Conservation (phyloP, 108 stramenopile genomes). For the Skeletonema tropicum region DNA sequence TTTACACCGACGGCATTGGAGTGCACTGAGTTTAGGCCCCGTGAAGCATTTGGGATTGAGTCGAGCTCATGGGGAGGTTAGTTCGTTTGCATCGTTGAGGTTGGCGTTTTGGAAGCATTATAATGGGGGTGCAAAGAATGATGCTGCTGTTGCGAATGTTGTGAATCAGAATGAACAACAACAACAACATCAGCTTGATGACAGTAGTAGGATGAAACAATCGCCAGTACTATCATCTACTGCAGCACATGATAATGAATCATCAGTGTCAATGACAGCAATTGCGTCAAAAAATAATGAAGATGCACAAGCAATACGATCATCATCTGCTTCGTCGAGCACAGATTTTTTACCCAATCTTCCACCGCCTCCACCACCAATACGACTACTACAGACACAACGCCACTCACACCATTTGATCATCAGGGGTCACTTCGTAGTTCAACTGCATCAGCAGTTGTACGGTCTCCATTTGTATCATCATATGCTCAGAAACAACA, state of each 20-base stretch:
- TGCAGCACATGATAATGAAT: too few relatives aligned
- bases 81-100: constrained; percentile 59
- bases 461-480: constrained; percentile 10
- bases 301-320: neutral
- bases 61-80: constrained; percentile 73
- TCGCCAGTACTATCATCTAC: neutral
- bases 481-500: constrained; percentile 7
- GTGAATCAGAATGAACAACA: neutral
- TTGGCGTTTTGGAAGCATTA: constrained; percentile 48
- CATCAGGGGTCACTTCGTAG: constrained; percentile 29
- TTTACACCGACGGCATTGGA: constrained; percentile 75
- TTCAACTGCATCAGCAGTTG: neutral
- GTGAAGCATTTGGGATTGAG: constrained; percentile 74
- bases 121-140: constrained; percentile 4
- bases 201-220: neutral
- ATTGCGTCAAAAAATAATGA: too few relatives aligned
- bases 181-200: neutral
- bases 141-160: neutral
- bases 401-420: constrained; percentile 30
- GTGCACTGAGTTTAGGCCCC: constrained; percentile 71
- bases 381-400: neutral
- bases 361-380: neutral
- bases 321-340: neutral
- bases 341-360: neutral
- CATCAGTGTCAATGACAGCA: too few relatives aligned